These are phyloP conservation scores for Scheffersomyces insectosa DNA, from an alignment of 1,139 yeast species.

Conservation along the genomic window DNA sequence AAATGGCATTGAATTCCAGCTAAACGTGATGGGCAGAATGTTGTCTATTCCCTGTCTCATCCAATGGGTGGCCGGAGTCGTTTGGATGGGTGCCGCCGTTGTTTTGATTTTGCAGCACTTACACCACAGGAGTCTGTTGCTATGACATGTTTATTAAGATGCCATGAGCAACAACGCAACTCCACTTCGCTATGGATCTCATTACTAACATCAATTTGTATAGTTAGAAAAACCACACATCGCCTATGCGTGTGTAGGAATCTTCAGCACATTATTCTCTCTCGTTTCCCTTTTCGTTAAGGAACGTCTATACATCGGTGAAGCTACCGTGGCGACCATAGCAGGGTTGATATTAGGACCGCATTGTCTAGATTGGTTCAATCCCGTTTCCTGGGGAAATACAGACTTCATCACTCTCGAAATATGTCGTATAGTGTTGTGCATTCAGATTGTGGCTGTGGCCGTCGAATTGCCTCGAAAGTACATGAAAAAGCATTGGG, in stretches of 20 bases:
- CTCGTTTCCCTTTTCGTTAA: slow-evolving; percentile 88
- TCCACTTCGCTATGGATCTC: background rate
- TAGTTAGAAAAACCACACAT: slow-evolving; percentile 62
- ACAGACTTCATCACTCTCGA: slow-evolving; percentile 85
- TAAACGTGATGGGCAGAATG: too few species aligned
- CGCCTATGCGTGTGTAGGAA: slow-evolving; percentile 92
- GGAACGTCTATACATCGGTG: slow-evolving; percentile 88
- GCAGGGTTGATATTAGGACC: slow-evolving; percentile 95
- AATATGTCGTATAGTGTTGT: slow-evolving; percentile 81
- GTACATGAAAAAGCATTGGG: slow-evolving; percentile 90
- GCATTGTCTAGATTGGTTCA: slow-evolving; percentile 85
- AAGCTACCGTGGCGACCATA: slow-evolving; percentile 90
- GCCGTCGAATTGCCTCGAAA: slow-evolving; percentile 95
- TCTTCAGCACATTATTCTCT: slow-evolving; percentile 84
- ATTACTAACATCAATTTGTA: slow-evolving; percentile 14
- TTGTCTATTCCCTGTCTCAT: too few species aligned
- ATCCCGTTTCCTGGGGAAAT: slow-evolving; percentile 91
- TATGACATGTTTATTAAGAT: too few species aligned
- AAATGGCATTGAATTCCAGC: too few species aligned
- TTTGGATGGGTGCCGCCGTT: too few species aligned
- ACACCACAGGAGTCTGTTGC: too few species aligned
- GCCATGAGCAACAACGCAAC: too few species aligned
- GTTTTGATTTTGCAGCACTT: too few species aligned
- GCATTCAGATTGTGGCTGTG: slow-evolving; percentile 94
- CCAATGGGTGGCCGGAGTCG: too few species aligned